Conservation (phyloP, 2,329 filamentous ascomycete species). For the Sarocladium brachiariae region DNA sequence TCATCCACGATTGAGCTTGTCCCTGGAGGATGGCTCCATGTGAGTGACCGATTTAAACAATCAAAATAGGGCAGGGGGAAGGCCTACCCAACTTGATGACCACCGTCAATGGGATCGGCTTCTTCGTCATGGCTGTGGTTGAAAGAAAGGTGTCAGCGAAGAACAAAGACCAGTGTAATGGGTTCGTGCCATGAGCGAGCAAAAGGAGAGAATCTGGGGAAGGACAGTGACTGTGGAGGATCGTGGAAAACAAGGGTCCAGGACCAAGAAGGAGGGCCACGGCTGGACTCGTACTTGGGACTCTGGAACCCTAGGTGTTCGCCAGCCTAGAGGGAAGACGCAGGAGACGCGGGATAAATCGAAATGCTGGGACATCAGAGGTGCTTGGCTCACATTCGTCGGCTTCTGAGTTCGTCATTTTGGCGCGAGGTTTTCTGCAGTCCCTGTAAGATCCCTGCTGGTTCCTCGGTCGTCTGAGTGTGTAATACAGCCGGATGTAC, state of each 20-base stretch:
- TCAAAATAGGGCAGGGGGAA: not conserved
- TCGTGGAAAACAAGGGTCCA: constrained; percentile 9
- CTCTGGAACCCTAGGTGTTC: constrained; percentile 3
- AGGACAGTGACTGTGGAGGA: constrained; percentile 7
- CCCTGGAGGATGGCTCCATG: constrained; percentile 44
- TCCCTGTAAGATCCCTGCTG: constrained; percentile 7
- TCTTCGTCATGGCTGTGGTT: constrained; percentile 53
- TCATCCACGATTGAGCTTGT: constrained; percentile 99
- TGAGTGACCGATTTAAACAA: constrained; percentile 14
- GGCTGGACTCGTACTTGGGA: not conserved
- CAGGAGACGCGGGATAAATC: constrained; percentile 7
- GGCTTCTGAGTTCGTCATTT: constrained; percentile 10
- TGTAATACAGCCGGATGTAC: not conserved
- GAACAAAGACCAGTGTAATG: constrained; percentile 10
- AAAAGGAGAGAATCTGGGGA: constrained; percentile 4
- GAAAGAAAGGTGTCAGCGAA: constrained; percentile 14
- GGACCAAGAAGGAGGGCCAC: not conserved
- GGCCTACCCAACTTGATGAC: constrained; percentile 76
- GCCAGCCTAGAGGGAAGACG: not conserved
- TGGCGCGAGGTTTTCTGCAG: constrained; percentile 9
- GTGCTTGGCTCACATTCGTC: constrained; percentile 9
- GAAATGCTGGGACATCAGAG: constrained; percentile 3
- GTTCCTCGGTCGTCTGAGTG: not conserved
- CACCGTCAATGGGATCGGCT: constrained; percentile 35
- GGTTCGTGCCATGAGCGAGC: constrained; percentile 9